These are phyloP conservation scores for Fusarium mangiferae DNA, from an alignment of 2,329 filamentous ascomycete species.

Conservation along the genomic window DNA sequence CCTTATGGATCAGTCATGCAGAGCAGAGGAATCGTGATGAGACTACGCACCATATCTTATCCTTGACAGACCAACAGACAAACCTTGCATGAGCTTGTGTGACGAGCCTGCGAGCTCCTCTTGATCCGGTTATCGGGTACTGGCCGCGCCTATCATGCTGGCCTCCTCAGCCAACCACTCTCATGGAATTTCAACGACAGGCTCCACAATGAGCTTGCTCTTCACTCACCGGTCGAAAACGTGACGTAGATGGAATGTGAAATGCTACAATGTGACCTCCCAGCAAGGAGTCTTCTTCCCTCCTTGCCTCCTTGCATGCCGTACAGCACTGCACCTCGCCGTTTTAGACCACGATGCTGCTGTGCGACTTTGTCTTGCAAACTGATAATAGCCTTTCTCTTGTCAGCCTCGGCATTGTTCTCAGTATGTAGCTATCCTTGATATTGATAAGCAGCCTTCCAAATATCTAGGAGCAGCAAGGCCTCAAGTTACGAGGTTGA, in stretches of 20 bases:
- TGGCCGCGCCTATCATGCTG: slow-evolving; percentile 31
- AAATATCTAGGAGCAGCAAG: not conserved
- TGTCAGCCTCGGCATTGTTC: not conserved
- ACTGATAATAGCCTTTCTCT: not conserved
- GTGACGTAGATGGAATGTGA: slow-evolving; percentile 36
- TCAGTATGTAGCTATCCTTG: not conserved
- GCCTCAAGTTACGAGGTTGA: not conserved
- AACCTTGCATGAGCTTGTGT: slow-evolving; percentile 14
- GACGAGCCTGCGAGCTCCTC: slow-evolving; percentile 14
- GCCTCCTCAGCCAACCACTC: slow-evolving; percentile 18
- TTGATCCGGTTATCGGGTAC: slow-evolving; percentile 23
- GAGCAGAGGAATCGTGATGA: slow-evolving; percentile 35
- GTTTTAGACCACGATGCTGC: slow-evolving; percentile 27
- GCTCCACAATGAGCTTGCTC: slow-evolving; percentile 13
- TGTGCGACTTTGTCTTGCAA: slow-evolving; percentile 7
- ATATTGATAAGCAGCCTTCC: not conserved
- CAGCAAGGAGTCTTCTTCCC: not conserved
- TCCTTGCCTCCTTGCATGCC: slow-evolving; percentile 16
- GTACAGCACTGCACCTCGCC: slow-evolving; percentile 25
- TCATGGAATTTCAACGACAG: slow-evolving; percentile 31
- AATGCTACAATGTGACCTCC: slow-evolving; percentile 29
- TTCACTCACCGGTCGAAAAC: slow-evolving; percentile 42
- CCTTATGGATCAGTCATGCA: slow-evolving; percentile 36
- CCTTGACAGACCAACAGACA: not conserved
- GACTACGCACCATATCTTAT: slow-evolving; percentile 9